Base-by-base conservation (phyloP, 106 monocot species). In the Phalaenopsis aphrodite region DNA sequence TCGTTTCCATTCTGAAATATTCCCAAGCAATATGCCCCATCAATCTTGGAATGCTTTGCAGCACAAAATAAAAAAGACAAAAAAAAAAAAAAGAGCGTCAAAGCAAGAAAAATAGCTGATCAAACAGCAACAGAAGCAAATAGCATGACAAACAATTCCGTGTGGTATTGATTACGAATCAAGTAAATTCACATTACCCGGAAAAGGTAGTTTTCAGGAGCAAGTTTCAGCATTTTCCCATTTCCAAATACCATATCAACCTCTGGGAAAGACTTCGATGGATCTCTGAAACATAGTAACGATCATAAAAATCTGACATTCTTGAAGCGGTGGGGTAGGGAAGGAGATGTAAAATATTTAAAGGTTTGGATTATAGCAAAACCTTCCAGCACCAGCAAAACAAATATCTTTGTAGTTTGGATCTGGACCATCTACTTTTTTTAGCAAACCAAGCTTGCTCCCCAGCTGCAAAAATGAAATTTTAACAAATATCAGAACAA, bases 191-290 rank as follows among this genome's bases (percentile, higher is more conserved):
- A 30, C 64, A 65, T 81, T 90, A 97, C 96, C 94, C 87, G 87
- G 79, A 94, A 98, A 76, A 98, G 84, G 84, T 98, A 98, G 52
- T 98, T 98, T 89, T 98, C 97, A 71, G 92, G 97, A 73, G 94
- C 85, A 79, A 98, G 87, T 82, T 80, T 82, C 65, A 98, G 79
- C 82, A 87, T 92, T 55, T 94, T 88, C 38, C 92, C 90, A 76
- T 92, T 89, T 80, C 84, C 88, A 86, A 98, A 92, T 77, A 94
- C 91, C 90, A 98, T 89, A 37, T 94, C 92, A 81, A 98, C 92
- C 73, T 90, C 82, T 23, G 97, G 97, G 83, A 98, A 98, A 48
- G 55, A 77, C 55, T 88, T 83, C 30, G 83, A 84, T 67, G 83
- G 79, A 77, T 94, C 87, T 86, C 97, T 98, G 81, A 17, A 47